phyloP scores from a whole-genome alignment of 495 filamentous ascomycete genomes.

The Barbatosphaeria neglecta region DNA sequence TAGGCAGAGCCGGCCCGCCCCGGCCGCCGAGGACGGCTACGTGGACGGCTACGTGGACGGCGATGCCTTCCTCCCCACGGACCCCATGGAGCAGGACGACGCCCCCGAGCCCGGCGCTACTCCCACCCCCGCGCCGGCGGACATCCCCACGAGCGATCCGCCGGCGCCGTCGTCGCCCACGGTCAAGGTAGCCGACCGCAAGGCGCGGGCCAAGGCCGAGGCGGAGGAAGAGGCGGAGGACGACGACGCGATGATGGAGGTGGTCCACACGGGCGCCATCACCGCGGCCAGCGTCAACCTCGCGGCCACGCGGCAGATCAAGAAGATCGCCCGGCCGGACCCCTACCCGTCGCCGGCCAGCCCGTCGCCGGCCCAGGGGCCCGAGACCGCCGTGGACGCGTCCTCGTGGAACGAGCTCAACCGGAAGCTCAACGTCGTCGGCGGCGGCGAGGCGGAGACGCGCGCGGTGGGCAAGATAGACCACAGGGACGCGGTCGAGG shows the following conservation, averaged over 20 bases:
- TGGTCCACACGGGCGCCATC: constrained; percentile 62
- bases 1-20: constrained; percentile 33
- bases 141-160: constrained; percentile 64
- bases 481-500: constrained; percentile 70
- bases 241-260: constrained; percentile 72
- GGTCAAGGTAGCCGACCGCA: constrained; percentile 66
- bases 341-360: constrained; percentile 54
- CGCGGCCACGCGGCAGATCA: constrained; percentile 66
- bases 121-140: constrained; percentile 8
- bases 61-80: constrained; percentile 38
- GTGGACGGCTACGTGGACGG: constrained; percentile 41
- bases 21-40: constrained; percentile 24
- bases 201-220: constrained; percentile 52
- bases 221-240: constrained; percentile 63
- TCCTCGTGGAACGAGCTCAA: constrained; percentile 83
- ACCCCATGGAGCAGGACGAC: too few species aligned
- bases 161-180: constrained; percentile 77
- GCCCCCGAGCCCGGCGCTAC: constrained; percentile 20
- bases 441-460: constrained; percentile 46
- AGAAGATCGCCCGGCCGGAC: constrained; percentile 58
- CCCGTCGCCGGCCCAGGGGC: constrained; percentile 59
- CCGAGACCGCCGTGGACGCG: constrained; percentile 54
- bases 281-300: constrained; percentile 69
- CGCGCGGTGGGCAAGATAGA: constrained; percentile 64
- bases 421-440: constrained; percentile 74